Conservation (phyloP, 305 asterid species). For the Rubia tinctorum region DNA sequence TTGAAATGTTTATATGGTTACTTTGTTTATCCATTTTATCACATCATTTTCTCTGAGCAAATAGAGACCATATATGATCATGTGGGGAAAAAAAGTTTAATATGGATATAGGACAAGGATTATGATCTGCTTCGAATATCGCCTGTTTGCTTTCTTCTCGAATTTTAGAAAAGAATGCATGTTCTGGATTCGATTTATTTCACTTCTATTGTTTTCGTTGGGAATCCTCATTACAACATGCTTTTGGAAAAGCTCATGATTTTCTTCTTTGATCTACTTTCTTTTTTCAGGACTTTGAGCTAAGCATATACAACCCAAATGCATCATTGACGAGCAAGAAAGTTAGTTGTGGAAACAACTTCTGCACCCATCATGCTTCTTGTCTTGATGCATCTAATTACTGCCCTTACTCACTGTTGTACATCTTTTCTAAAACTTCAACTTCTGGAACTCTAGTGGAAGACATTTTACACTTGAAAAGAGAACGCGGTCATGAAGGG, state of each 20-base stretch:
- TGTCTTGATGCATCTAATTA: conserved; percentile 41
- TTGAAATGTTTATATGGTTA: background rate
- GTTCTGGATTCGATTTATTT: background rate
- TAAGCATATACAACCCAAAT: conserved; percentile 58
- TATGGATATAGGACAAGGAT: background rate
- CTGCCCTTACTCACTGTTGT: conserved; percentile 78
- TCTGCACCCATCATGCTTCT: conserved; percentile 41
- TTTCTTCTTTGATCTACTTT: conserved; percentile 9
- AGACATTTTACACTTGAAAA: too few relatives aligned
- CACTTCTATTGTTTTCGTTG: background rate
- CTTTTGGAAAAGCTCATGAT: conserved; percentile 11
- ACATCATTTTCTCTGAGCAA: background rate
- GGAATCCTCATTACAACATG: background rate
- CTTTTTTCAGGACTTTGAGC: conserved; percentile 64
- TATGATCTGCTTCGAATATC: background rate
- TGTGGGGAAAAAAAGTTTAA: background rate
- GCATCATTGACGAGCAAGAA: conserved; percentile 68
- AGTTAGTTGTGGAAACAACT: conserved; percentile 59
- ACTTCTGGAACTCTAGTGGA: too few relatives aligned
- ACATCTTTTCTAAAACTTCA: conserved; percentile 78
- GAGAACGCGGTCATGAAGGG: too few relatives aligned
- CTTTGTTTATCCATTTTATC: background rate
- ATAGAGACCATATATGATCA: background rate
- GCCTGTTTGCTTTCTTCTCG: background rate
- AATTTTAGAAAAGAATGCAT: background rate